Percentiles rank a stretch among this genome's conserved stretches.
Evolutionary conservation across 2,329 filamentous ascomycete species (phyloP).

Genomic region (Pseudodiploospora longispora): DNA sequence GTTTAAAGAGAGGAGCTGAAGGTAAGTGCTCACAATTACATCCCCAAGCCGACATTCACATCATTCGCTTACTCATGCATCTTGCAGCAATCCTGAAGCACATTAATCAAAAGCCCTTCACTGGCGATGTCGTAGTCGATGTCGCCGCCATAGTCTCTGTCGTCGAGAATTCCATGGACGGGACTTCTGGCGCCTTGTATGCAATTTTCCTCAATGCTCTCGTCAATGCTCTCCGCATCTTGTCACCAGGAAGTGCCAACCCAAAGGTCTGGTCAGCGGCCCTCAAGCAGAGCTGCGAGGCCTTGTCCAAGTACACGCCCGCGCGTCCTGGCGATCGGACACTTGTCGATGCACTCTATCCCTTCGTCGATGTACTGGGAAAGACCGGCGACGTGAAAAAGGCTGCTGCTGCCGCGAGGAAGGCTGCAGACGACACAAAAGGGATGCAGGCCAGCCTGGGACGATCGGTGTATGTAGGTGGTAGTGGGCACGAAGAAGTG

Average conservation of each 20-base stretch:
- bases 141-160: constrained; percentile 44
- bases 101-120: constrained; percentile 34
- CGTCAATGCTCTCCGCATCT: constrained; percentile 49
- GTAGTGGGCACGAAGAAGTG: constrained; percentile 40
- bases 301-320: constrained; percentile 76
- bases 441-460: constrained; percentile 88
- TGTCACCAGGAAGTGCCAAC: constrained; percentile 31
- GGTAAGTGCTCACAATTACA: constrained; percentile 29
- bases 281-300: constrained; percentile 60
- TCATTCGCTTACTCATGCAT: neutral
- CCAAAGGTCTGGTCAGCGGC: constrained; percentile 51
- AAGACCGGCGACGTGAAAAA: constrained; percentile 57
- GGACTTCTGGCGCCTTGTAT: constrained; percentile 52
- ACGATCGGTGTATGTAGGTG: constrained; percentile 32
- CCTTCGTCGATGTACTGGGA: constrained; percentile 69
- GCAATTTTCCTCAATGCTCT: constrained; percentile 89
- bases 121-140: constrained; percentile 45
- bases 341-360: constrained; percentile 78
- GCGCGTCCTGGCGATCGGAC: constrained; percentile 85
- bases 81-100: constrained; percentile 43
- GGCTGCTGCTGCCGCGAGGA: constrained; percentile 67
- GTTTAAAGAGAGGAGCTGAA: constrained; percentile 80
- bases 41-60: neutral
- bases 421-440: constrained; percentile 76
- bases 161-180: constrained; percentile 52